These are phyloP conservation scores for Delonix regia DNA, from an alignment of 306 rosid species.

Conservation along the genomic window DNA sequence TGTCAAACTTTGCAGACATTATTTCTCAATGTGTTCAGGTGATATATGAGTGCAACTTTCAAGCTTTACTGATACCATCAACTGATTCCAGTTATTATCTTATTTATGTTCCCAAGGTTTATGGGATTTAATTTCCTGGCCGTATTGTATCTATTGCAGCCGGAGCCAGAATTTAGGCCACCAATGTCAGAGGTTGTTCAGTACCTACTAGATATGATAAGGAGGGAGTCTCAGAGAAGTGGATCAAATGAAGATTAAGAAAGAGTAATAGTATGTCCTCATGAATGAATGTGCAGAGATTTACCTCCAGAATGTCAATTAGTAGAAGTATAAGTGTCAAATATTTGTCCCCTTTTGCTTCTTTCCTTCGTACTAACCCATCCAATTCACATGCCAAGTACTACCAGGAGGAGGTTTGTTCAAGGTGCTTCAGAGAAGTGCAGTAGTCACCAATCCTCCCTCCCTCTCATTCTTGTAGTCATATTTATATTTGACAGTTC, in stretches of 20 bases:
- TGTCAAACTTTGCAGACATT: constrained; percentile 89
- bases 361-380: constrained; percentile 41
- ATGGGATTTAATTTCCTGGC: constrained; percentile 22
- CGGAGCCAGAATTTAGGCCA: constrained; percentile 93
- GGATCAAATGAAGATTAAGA: constrained; percentile 67
- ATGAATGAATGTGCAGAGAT: constrained; percentile 39
- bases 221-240: constrained; percentile 61
- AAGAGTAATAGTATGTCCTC: constrained; percentile 27
- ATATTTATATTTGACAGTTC: constrained; percentile 36
- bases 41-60: constrained; percentile 17
- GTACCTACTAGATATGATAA: constrained; percentile 80
- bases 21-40: constrained; percentile 93
- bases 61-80: not conserved
- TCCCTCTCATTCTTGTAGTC: constrained; percentile 10
- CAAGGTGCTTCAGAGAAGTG: constrained; percentile 15
- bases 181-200: constrained; percentile 90
- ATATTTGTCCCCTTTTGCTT: constrained; percentile 32
- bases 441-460: constrained; percentile 29
- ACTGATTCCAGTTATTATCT: not conserved
- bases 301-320: constrained; percentile 30
- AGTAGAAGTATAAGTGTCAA: constrained; percentile 25
- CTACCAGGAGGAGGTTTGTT: constrained; percentile 30
- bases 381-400: constrained; percentile 34
- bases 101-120: not conserved
- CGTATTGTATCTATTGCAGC: constrained; percentile 51